Evolutionary conservation across 345 rosid genomes (phyloP), one percentile per base, ranked within the genome.

Genomic region (Limnanthes douglasii): DNA sequence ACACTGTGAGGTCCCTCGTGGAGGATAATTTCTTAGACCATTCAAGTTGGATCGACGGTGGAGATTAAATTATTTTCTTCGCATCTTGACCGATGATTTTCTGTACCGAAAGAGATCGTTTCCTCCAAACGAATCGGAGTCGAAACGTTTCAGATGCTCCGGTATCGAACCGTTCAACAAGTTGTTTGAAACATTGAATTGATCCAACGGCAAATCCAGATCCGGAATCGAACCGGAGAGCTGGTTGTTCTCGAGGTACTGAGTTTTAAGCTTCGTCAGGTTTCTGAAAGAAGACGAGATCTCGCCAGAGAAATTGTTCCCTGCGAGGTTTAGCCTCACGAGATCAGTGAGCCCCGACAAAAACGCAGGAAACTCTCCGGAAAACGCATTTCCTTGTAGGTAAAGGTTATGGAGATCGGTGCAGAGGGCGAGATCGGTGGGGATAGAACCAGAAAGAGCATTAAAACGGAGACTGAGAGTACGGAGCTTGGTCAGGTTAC

Each of bases 391-490:
- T 0, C 93, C 94, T 30, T 92, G 99, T 19, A 92, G 39, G 60
- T 75, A 92, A 5, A 90, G 49, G 46, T 73, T 73, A 5, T 83
- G 73, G 37, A 90, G 74, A 17, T 46, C 61, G 5, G 50, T 37
- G 50, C 96, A 81, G 31, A 54, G 39, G 11, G 62, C 72, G 29
- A 92, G 96, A 71, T 92, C 99, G 31, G 64, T 4, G 20, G 99
- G 99, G 5, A 80, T 59, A 5, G 48, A 20, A 3, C 94, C 93
- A 4, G 66, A 33, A 2, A 92, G 63, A 0, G 76, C 30, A 47
- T 92, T 92, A 50, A 80, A 56, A 11, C 99, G 86, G 48, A 92
- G 78, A 22, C 96, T 85, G 18, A 92, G 65, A 4, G 83, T 73
- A 3, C 76, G 80, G 30, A 92, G 82, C 26, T 58, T 41, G 0